Evolutionary conservation across 169 alveolate genomes (phyloP).

Genomic region (Cryptosporidium canis): DNA sequence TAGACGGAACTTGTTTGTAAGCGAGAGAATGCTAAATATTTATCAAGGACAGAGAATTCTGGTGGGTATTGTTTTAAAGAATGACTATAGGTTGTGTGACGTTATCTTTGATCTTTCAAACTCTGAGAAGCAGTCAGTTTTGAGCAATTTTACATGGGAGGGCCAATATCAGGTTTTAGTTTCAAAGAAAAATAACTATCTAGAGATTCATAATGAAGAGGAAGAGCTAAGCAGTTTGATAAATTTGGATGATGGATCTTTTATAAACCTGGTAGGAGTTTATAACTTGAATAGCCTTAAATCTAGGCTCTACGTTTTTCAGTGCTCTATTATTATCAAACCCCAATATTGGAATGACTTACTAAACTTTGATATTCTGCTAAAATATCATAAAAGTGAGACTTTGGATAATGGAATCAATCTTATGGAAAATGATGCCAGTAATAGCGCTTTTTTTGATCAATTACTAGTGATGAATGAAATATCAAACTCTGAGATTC

Average conservation of each 20-base stretch:
- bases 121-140: constrained; percentile 61
- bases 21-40: constrained; percentile 16
- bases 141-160: constrained; percentile 68
- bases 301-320: constrained; percentile 19
- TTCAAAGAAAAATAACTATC: not conserved
- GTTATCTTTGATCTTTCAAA: constrained; percentile 52
- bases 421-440: not conserved
- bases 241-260: constrained; percentile 59
- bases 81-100: constrained; percentile 32
- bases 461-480: not conserved
- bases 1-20: not conserved
- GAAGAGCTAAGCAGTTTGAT: not conserved
- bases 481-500: not conserved
- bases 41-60: constrained; percentile 36
- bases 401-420: not conserved
- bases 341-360: constrained; percentile 67
- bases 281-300: not conserved
- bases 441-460: not conserved
- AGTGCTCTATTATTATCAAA: constrained; percentile 51
- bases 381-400: constrained; percentile 7
- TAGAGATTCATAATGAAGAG: constrained; percentile 8
- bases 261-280: constrained; percentile 1
- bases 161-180: constrained; percentile 57
- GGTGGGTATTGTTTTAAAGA: constrained; percentile 28
- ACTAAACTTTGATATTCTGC: constrained; percentile 18